Evolutionary conservation across 2,329 filamentous ascomycete species (phyloP).

Genomic region (Aspergillus sclerotialis): DNA sequence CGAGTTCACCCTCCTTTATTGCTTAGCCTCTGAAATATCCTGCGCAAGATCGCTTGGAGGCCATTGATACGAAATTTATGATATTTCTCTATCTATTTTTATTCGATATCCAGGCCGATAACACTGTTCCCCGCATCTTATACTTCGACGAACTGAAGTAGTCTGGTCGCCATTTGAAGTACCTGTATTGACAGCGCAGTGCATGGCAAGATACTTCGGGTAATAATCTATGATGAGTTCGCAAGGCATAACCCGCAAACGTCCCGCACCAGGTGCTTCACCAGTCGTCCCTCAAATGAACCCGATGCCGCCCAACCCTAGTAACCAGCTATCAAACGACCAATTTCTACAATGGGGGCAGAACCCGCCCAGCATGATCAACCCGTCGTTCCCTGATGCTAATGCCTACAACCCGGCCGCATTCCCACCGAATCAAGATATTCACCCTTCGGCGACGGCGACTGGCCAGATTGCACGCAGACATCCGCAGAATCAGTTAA

Average conservation of each 20-base stretch:
- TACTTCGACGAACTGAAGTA: neutral
- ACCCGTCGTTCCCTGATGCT: constrained; percentile 34
- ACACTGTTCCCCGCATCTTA: too few species aligned
- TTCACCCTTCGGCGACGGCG: constrained; percentile 39
- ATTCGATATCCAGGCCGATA: too few species aligned
- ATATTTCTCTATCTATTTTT: neutral
- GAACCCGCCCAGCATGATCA: constrained; percentile 25
- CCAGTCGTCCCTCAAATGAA: constrained; percentile 53
- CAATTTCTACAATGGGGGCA: constrained; percentile 52
- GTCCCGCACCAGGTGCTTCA: constrained; percentile 64
- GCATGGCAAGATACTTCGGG: too few species aligned
- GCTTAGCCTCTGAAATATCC: too few species aligned
- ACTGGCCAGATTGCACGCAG: constrained; percentile 35
- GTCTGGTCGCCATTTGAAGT: constrained; percentile 1
- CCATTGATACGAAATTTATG: neutral
- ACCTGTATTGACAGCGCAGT: constrained; percentile 5
- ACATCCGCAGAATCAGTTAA: constrained; percentile 31
- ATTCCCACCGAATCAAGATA: constrained; percentile 42
- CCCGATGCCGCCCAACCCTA: constrained; percentile 39
- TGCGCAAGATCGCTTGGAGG: too few species aligned
- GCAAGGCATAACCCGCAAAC: constrained; percentile 54
- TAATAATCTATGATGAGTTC: constrained; percentile 27
- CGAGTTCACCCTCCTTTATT: too few species aligned
- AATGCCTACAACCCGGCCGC: constrained; percentile 24
- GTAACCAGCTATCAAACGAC: constrained; percentile 41